phyloP scores from a whole-genome alignment of 805 yeast species.

The Torulaspora delbrueckii region DNA sequence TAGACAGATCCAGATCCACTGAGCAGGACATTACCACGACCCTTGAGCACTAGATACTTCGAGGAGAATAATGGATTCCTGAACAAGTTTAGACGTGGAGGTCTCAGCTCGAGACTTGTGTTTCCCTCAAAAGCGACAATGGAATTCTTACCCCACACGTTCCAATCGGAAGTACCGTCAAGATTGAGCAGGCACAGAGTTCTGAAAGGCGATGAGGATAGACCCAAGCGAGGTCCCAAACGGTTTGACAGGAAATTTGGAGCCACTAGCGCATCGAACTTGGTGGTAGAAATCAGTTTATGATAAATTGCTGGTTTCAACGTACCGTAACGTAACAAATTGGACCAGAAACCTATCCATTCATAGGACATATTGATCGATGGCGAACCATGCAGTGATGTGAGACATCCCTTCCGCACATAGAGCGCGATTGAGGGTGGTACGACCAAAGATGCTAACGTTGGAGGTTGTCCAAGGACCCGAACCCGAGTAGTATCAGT shows the following conservation, averaged over 20 bases:
- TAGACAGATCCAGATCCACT: slow-evolving; percentile 29
- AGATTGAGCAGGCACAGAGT: slow-evolving; percentile 19
- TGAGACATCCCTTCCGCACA: slow-evolving; percentile 28
- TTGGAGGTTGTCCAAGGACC: slow-evolving; percentile 24
- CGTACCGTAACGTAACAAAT: slow-evolving; percentile 18
- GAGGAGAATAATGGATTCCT: slow-evolving; percentile 15
- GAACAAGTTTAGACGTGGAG: slow-evolving; percentile 10
- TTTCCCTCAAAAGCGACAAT: slow-evolving; percentile 31
- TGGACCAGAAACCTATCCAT: slow-evolving; percentile 23
- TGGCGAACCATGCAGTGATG: slow-evolving; percentile 23
- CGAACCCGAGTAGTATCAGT: slow-evolving; percentile 15
- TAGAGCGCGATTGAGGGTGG: slow-evolving; percentile 23
- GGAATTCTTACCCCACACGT: slow-evolving; percentile 27
- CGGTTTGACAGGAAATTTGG: slow-evolving; percentile 23
- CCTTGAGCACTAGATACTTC: slow-evolving; percentile 25
- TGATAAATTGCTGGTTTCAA: slow-evolving; percentile 23
- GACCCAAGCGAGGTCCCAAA: slow-evolving; percentile 16
- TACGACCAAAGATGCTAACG: slow-evolving; percentile 23
- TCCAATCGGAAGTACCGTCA: slow-evolving; percentile 32
- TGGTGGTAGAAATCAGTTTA: slow-evolving; percentile 14
- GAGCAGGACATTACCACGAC: slow-evolving; percentile 32
- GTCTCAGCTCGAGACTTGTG: slow-evolving; percentile 22
- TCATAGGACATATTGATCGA: slow-evolving; percentile 20
- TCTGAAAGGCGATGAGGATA: slow-evolving; percentile 18
- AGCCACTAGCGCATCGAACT: slow-evolving; percentile 24